Conservation (phyloP, 2,329 filamentous ascomycete species). For the Fusarium setosum region DNA sequence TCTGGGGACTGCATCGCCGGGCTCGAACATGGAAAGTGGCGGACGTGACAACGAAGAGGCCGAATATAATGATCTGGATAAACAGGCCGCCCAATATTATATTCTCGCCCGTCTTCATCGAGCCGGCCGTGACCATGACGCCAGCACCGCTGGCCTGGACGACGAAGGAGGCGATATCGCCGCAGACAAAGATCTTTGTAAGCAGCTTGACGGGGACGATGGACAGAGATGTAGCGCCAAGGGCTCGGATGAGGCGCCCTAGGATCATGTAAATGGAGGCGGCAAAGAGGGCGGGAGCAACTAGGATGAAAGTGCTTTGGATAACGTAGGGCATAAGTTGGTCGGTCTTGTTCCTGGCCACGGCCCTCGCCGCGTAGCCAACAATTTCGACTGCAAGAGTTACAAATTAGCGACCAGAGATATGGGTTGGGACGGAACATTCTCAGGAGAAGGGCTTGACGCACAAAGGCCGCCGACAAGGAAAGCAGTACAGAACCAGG, state of each 20-base stretch:
- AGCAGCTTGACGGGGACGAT: slow-evolving; percentile 38
- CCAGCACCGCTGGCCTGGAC: slow-evolving; percentile 46
- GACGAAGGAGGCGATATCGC: slow-evolving; percentile 45
- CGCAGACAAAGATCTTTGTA: slow-evolving; percentile 46
- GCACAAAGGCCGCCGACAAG: too few relatives aligned
- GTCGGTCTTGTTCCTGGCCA: too few relatives aligned
- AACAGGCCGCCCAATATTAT: slow-evolving; percentile 64
- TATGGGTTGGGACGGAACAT: too few relatives aligned
- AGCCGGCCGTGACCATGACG: slow-evolving; percentile 37
- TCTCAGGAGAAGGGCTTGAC: too few relatives aligned
- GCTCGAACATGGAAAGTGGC: slow-evolving; percentile 53
- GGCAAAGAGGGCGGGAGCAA: slow-evolving; percentile 57
- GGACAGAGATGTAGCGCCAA: slow-evolving; percentile 36
- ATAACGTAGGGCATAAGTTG: too few relatives aligned
- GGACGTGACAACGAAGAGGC: slow-evolving; percentile 60
- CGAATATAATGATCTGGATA: slow-evolving; percentile 66
- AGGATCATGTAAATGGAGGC: slow-evolving; percentile 60
- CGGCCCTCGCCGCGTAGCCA: too few relatives aligned
- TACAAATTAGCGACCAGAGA: too few relatives aligned
- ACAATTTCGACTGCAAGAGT: too few relatives aligned
- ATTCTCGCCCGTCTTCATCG: slow-evolving; percentile 51
- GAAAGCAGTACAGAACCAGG: too few relatives aligned
- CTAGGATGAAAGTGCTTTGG: slow-evolving; percentile 52
- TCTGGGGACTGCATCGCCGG: slow-evolving; percentile 12
- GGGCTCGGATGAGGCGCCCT: slow-evolving; percentile 48